phyloP scores from a whole-genome alignment of 1,284 basidiomycete species.

The Polyporus tsugae region DNA sequence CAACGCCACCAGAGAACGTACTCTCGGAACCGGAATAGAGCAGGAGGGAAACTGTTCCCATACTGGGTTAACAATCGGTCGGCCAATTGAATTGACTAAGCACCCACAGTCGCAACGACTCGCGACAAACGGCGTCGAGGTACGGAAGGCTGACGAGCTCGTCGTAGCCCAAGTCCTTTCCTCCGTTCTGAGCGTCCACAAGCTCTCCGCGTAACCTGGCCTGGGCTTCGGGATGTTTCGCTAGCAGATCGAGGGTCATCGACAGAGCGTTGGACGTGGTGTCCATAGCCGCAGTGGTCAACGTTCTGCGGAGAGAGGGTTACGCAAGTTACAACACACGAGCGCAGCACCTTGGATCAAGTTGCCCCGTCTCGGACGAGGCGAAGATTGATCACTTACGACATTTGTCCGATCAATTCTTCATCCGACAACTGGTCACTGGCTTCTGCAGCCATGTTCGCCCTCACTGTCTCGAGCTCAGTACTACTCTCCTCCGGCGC shows the following conservation, averaged over 20 bases:
- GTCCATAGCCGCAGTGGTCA: constrained; percentile 26
- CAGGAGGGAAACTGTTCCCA: constrained; percentile 1
- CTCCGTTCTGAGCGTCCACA: constrained; percentile 6
- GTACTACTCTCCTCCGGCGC: not conserved
- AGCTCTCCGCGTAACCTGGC: constrained; percentile 20
- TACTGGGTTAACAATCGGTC: not conserved
- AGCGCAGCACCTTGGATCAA: not conserved
- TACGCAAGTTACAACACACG: not conserved
- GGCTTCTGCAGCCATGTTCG: constrained; percentile 25
- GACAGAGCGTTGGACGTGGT: constrained; percentile 31
- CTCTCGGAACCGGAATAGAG: constrained; percentile 13
- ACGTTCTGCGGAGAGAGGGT: constrained; percentile 9
- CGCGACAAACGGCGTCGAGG: constrained; percentile 56
- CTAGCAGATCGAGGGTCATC: constrained; percentile 20
- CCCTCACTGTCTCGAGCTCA: constrained; percentile 14
- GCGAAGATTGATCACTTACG: constrained; percentile 21
- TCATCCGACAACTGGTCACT: constrained; percentile 24
- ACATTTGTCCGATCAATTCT: constrained; percentile 29
- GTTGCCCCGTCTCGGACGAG: too few relatives aligned
- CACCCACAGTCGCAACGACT: constrained; percentile 33
- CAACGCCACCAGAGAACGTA: not conserved
- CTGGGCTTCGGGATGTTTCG: constrained; percentile 25
- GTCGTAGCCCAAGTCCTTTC: constrained; percentile 44
- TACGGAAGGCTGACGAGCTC: constrained; percentile 48
- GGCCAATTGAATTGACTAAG: not conserved